Percentiles rank a stretch among this genome's conserved stretches.
phyloP scores from a whole-genome alignment of 2,329 filamentous ascomycete species.

The Aureobasidium subglaciale region DNA sequence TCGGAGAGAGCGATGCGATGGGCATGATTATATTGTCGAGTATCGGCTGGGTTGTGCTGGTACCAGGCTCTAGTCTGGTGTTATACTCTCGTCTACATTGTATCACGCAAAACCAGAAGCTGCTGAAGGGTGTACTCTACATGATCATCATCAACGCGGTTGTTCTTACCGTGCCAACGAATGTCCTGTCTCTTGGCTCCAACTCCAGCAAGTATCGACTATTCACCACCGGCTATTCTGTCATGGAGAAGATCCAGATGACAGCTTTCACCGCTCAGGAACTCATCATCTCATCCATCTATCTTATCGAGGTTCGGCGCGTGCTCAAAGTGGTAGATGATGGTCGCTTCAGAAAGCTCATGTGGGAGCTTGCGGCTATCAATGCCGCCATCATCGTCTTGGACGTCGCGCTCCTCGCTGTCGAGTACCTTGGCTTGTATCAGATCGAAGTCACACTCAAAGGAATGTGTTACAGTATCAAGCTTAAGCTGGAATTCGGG shows the following conservation, averaged over 20 bases:
- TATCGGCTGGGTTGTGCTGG: conserved; percentile 52
- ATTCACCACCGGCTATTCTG: conserved; percentile 31
- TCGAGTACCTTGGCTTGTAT: conserved; percentile 28
- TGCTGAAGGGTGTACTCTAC: conserved; percentile 44
- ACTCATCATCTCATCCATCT: conserved; percentile 26
- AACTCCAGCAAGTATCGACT: conserved; percentile 29
- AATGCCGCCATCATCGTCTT: conserved; percentile 33
- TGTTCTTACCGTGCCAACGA: conserved; percentile 47
- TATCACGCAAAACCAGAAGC: conserved; percentile 41
- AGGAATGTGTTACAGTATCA: conserved; percentile 26
- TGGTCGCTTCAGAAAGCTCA: conserved; percentile 22
- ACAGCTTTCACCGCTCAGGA: conserved; percentile 37
- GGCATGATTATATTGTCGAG: conserved; percentile 37
- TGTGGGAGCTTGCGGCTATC: conserved; percentile 32
- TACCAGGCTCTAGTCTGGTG: conserved; percentile 55
- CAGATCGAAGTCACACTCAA: conserved; percentile 34
- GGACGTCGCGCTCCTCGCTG: conserved; percentile 29
- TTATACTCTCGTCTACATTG: conserved; percentile 58
- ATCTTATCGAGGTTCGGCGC: conserved; percentile 22
- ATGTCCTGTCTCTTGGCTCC: conserved; percentile 49
- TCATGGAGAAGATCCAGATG: conserved; percentile 42
- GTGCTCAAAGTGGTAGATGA: conserved; percentile 14
- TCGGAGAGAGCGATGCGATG: conserved; percentile 25
- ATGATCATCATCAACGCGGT: conserved; percentile 54
- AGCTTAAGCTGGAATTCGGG: conserved; percentile 25